phyloP scores from a whole-genome alignment of 2,329 filamentous ascomycete genomes.

The Dichotomopilus funicola region DNA sequence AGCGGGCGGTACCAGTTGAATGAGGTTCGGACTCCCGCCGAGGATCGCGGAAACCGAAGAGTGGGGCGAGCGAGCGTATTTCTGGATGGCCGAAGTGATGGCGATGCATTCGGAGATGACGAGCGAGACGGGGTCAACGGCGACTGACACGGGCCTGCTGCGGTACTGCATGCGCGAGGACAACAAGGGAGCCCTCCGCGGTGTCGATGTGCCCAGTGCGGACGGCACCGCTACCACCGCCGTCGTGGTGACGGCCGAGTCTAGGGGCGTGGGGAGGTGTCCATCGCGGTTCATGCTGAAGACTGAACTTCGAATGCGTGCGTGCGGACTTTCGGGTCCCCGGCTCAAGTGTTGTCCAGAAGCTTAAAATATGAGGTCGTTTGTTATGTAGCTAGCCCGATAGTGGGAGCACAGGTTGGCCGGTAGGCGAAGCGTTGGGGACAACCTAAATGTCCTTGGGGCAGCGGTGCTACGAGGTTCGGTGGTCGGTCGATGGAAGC shows the following conservation, averaged over 20 bases:
- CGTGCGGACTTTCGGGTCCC: background rate
- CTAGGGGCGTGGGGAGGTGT: conserved; percentile 22
- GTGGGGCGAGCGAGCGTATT: conserved; percentile 91
- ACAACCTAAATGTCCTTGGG: conserved; percentile 12
- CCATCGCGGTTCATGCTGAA: conserved; percentile 16
- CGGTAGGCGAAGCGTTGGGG: background rate
- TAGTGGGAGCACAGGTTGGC: too few species aligned
- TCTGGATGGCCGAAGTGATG: conserved; percentile 96
- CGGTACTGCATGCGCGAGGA: conserved; percentile 50
- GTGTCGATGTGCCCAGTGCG: conserved; percentile 24
- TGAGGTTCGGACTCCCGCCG: conserved; percentile 61
- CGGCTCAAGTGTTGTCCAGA: background rate
- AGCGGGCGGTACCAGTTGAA: conserved; percentile 46
- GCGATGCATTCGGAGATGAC: conserved; percentile 99
- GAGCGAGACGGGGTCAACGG: conserved; percentile 82
- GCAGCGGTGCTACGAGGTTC: too few species aligned
- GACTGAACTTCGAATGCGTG: background rate
- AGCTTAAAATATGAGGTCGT: too few species aligned
- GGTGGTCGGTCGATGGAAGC: too few species aligned
- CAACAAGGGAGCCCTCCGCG: conserved; percentile 22
- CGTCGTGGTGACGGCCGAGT: conserved; percentile 18
- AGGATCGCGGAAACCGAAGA: conserved; percentile 94
- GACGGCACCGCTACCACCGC: background rate
- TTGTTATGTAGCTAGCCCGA: too few species aligned
- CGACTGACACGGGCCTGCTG: conserved; percentile 63